Evolutionary conservation across 345 rosid genomes (phyloP).

Genomic region (sweet orange (Citrus sinensis)): DNA sequence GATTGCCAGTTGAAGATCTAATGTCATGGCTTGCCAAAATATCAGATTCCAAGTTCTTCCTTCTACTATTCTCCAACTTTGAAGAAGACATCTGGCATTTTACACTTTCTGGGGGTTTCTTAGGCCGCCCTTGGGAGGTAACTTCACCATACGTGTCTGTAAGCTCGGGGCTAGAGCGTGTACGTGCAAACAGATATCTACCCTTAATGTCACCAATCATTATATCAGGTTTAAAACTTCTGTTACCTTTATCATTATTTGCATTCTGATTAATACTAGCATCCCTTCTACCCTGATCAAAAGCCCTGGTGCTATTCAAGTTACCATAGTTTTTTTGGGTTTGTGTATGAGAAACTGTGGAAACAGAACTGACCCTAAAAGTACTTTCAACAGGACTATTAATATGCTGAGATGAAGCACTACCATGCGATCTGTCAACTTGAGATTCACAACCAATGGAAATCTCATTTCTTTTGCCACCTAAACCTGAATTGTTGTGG

Average conservation of each 20-base stretch:
- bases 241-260: slow-evolving; percentile 41
- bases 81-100: slow-evolving; percentile 46
- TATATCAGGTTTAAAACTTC: slow-evolving; percentile 52
- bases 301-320: slow-evolving; percentile 23
- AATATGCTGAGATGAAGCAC: slow-evolving; percentile 37
- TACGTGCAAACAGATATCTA: slow-evolving; percentile 73
- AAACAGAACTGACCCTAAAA: slow-evolving; percentile 28
- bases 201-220: slow-evolving; percentile 48
- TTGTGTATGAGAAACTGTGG: slow-evolving; percentile 40
- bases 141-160: slow-evolving; percentile 58
- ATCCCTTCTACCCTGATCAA: slow-evolving; percentile 42
- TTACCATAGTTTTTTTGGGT: slow-evolving; percentile 41
- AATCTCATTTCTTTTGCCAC: slow-evolving; percentile 35
- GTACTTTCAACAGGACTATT: slow-evolving; percentile 37
- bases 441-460: slow-evolving; percentile 31
- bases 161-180: slow-evolving; percentile 95
- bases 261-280: slow-evolving; percentile 41
- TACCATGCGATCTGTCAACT: slow-evolving; percentile 30
- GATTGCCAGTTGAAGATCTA: slow-evolving; percentile 40
- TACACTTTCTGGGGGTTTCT: slow-evolving; percentile 51
- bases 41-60: slow-evolving; percentile 54
- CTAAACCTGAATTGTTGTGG: slow-evolving; percentile 39
- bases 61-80: slow-evolving; percentile 48
- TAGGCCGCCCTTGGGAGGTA: slow-evolving; percentile 47
- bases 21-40: slow-evolving; percentile 27